Evolutionary conservation across 2,329 filamentous ascomycete genomes (phyloP).

Genomic region (Cladosporium velox): DNA sequence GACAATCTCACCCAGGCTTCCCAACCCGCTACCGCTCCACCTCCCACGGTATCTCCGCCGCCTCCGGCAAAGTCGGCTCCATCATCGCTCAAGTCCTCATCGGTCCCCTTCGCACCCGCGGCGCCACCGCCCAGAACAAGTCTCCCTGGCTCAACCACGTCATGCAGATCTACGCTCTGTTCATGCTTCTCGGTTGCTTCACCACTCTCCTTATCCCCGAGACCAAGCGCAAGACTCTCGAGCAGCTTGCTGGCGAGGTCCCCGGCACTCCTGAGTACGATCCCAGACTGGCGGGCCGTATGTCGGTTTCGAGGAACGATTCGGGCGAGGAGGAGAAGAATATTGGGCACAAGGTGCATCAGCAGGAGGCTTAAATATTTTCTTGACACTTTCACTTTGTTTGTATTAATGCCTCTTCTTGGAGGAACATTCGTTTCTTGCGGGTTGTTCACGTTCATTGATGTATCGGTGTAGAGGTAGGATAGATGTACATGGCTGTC

Average conservation of each 20-base stretch:
- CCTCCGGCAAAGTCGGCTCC: conserved; percentile 51
- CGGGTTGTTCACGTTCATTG: not conserved
- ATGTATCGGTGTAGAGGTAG: not conserved
- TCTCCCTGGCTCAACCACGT: conserved; percentile 71
- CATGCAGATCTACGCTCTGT: conserved; percentile 75
- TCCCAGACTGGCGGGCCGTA: conserved; percentile 32
- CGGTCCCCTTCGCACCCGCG: conserved; percentile 55
- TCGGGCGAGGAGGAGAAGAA: conserved; percentile 15
- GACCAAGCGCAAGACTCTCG: conserved; percentile 66
- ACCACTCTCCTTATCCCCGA: conserved; percentile 74
- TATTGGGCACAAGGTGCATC: not conserved
- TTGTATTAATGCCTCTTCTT: not conserved
- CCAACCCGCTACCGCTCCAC: conserved; percentile 52
- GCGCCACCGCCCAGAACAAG: conserved; percentile 53
- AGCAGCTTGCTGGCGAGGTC: conserved; percentile 68
- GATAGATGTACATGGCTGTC: too few species aligned
- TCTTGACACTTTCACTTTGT: not conserved
- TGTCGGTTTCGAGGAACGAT: not conserved
- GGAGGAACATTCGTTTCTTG: not conserved
- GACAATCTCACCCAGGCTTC: conserved; percentile 37
- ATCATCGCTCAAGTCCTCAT: conserved; percentile 54
- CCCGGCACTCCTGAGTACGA: conserved; percentile 57
- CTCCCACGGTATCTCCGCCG: conserved; percentile 53
- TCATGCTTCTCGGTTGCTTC: conserved; percentile 74
- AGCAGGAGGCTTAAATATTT: not conserved